Evolutionary conservation across 805 yeast species (phyloP), one percentile per base, ranked within the genome.

Genomic region (Hermanozyma aechmeae): DNA sequence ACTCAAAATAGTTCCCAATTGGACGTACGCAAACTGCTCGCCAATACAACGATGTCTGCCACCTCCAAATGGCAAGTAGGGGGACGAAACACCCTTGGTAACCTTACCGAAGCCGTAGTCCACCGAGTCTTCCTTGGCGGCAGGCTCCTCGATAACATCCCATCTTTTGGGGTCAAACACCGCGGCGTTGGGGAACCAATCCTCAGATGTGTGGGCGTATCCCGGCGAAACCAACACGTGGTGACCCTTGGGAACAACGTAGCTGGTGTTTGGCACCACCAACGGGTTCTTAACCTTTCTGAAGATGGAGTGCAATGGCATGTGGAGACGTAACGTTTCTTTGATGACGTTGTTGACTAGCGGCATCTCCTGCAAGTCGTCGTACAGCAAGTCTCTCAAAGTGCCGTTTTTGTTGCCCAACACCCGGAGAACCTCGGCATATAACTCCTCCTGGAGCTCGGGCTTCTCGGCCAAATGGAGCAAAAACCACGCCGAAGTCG

Each of bases 11-110:
- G 92, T 77, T 28, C 95, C 95, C 41, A 92, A 71, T 67, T 92
- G 98, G 42, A 79, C 76, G 56, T 78, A 84, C 15, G 98, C 98
- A 62, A 92, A 92, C 55, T 89, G 97, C 61, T 92, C 98, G 53
- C 98, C 98, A 50, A 92, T 89, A 64, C 98, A 92, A 65, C 98
- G 81, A 58, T 92, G 98, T 71, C 98, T 82, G 43, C 98, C 98
- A 58, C 97, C 98, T 45, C 98, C 98, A 50, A 92, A 92, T 32
- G 98, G 98, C 53, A 92, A 73, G 61, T 85, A 92, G 34, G 97
- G 95, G 24, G 96, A 84, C 17, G 83, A 66, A 30, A 89, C 97
- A 61, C 97, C 98, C 63, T 92, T 92, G 26, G 95, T 77, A 39
- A 92, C 83, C 35, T 84, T 82, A 53, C 96, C 96, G 46, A 89